These are phyloP conservation scores for Celoporthe dispersa DNA, from an alignment of 2,329 filamentous ascomycete genomes.

Conservation along the genomic window DNA sequence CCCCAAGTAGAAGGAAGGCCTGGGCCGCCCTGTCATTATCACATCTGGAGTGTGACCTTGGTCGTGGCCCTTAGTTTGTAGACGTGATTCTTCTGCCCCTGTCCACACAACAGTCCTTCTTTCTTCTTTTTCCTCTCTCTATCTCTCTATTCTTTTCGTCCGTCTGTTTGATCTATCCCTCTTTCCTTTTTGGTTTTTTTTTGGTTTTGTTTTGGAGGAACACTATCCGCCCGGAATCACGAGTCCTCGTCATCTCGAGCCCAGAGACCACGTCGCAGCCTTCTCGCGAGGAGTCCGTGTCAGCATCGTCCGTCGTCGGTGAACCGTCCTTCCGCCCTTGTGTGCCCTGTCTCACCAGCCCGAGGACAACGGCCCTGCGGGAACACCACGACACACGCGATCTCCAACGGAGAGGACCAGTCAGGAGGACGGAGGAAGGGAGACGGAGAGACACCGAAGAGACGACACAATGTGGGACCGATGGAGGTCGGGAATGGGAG, in stretches of 20 bases:
- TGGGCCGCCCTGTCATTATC: constrained; percentile 2
- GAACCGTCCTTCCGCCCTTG: not conserved
- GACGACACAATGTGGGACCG: constrained; percentile 17
- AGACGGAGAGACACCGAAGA: not conserved
- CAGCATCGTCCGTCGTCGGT: not conserved
- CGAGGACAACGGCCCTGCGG: not conserved
- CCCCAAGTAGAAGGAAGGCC: constrained; percentile 3
- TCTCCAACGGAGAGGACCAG: not conserved
- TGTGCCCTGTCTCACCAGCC: not conserved
- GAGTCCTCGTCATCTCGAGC: not conserved
- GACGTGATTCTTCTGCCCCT: not conserved
- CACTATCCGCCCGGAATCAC: too few species aligned
- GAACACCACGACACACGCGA: not conserved
- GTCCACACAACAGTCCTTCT: too few species aligned
- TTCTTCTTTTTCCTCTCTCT: not conserved
- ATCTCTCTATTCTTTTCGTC: not conserved
- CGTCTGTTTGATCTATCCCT: not conserved
- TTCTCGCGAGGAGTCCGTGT: not conserved
- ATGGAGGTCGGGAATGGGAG: constrained; percentile 19
- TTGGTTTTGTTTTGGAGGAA: too few species aligned
- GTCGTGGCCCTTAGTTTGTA: not conserved
- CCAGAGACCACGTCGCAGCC: not conserved
- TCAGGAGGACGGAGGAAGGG: not conserved
- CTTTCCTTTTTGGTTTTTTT: not conserved
- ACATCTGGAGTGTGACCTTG: not conserved